phyloP scores from a whole-genome alignment of 768 basidiomycete genomes.

The Lactarius sanguifluus region DNA sequence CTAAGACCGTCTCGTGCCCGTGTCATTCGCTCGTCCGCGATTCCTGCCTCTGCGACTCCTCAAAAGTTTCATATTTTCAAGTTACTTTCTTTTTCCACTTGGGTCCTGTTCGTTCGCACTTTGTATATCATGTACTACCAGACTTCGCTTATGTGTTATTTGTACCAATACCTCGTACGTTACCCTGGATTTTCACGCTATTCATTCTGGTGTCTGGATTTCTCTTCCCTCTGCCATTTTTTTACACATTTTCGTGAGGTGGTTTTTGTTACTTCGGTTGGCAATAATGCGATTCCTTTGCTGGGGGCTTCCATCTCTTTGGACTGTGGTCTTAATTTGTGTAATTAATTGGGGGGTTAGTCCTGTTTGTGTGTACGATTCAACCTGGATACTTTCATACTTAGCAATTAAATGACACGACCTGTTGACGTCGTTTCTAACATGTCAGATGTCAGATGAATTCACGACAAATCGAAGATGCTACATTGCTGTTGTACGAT shows the following conservation, averaged over 20 bases:
- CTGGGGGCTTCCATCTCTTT: constrained; percentile 12
- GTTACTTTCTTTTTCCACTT: constrained; percentile 9
- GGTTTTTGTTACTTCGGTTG: constrained; percentile 12
- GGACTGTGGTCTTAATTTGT: constrained; percentile 8
- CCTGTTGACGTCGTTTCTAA: not conserved
- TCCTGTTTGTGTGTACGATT: not conserved
- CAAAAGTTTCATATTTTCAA: constrained; percentile 26
- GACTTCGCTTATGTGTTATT: constrained; percentile 22
- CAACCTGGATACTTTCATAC: not conserved
- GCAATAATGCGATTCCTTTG: constrained; percentile 22
- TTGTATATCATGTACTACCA: constrained; percentile 29
- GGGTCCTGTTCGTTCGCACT: constrained; percentile 17
- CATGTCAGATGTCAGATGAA: not conserved
- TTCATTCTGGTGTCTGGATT: constrained; percentile 10
- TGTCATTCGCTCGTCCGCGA: constrained; percentile 26
- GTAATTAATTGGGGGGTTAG: constrained; percentile 4
- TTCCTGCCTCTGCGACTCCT: constrained; percentile 16
- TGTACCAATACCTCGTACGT: constrained; percentile 29
- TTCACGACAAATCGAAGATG: not conserved
- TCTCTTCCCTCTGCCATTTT: not conserved
- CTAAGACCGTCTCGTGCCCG: constrained; percentile 22
- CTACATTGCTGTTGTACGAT: not conserved
- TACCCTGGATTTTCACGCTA: constrained; percentile 28
- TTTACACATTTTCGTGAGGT: constrained; percentile 1
- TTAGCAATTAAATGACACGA: not conserved